A percentile compares a stretch with the other conserved stretches of the same genome.
Evolutionary conservation across 2,329 filamentous ascomycete species (phyloP).

Genomic region (Fusarium miscanthi): DNA sequence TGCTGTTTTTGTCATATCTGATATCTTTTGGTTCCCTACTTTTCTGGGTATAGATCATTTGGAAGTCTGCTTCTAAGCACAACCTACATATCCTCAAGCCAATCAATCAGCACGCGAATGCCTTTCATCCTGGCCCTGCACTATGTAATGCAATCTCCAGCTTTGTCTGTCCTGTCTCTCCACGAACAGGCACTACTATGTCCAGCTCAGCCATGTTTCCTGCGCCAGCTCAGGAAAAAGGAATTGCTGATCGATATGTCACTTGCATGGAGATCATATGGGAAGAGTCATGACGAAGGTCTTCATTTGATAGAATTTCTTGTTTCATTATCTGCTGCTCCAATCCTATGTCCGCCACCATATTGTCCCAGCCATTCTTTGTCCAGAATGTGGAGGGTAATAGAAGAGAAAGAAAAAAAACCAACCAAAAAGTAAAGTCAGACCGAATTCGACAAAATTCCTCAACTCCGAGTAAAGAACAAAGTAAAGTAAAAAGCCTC

Average conservation of each 20-base stretch:
- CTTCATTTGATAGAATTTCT: conserved; percentile 3
- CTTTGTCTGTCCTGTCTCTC: background rate
- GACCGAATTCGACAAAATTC: background rate
- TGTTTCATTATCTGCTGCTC: conserved; percentile 18
- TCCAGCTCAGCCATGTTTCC: conserved; percentile 1
- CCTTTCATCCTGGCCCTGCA: background rate
- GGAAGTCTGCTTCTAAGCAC: background rate
- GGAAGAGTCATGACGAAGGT: background rate
- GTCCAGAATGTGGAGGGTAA: conserved; percentile 8
- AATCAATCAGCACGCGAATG: background rate
- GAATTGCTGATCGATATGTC: background rate
- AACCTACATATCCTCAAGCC: background rate
- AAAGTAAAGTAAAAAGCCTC: background rate
- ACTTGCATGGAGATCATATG: background rate
- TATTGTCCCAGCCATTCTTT: conserved; percentile 2
- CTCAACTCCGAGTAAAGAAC: conserved; percentile 10
- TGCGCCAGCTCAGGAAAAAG: background rate
- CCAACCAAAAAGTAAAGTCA: background rate
- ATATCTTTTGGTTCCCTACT: conserved; percentile 13
- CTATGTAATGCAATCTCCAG: background rate
- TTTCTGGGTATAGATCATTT: conserved; percentile 6
- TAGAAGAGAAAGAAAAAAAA: conserved; percentile 1
- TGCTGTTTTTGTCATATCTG: conserved; percentile 15
- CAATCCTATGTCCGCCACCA: conserved; percentile 14
- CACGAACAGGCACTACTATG: background rate